Evolutionary conservation across 2,329 filamentous ascomycete species (phyloP), one percentile per base, ranked within the genome.

Genomic region (Lecanoromycetidae sp.): DNA sequence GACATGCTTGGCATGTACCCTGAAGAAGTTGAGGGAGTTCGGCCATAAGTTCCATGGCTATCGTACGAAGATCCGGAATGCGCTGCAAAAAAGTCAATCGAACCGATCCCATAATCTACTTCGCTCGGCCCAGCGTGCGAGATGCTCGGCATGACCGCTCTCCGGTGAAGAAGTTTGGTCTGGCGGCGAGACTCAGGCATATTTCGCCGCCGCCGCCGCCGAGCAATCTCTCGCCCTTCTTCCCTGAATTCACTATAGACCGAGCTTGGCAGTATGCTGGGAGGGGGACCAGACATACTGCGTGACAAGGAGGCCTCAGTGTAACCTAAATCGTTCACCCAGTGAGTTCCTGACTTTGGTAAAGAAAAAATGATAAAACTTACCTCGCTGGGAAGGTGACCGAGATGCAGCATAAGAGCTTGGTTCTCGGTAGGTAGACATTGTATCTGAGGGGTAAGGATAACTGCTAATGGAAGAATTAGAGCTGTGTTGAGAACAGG

Each of bases 211-310:
- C 49, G 53, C 40, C 53, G 51, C 49, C 53, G 53, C 51, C 51
- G 49, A 49, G 51, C 48, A 50, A 55, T 32, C 34, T 53, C 51
- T 32, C 51, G 52, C 44, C 49, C 53, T 32, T 41, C 48, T 23
- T 39, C 41, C 33, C 46, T 49, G 38, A 55, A 52, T 26, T 46
- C 48, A 46, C 42, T 47, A 37, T 37, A 53, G 49, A 49, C 44
- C 46, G 53, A 55, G 49, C 51, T 55, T 45, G 53, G 46, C 46
- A 53, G 51, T 49, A 55, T 50, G 46, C 39, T 50, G 46, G 48
- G 52, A 34, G 42, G 46, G 48, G 50, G 48, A 44, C 48, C 51
- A 51, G 52, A 53, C 52, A 54, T 54, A 54, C 52, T 54, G 48
- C 52, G 52, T 49, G 44, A 50, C 42, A 38, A 39, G 33, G 52